Evolutionary conservation across 148 eudicot genomes (phyloP).

Genomic region (Arctostaphylos glauca): DNA sequence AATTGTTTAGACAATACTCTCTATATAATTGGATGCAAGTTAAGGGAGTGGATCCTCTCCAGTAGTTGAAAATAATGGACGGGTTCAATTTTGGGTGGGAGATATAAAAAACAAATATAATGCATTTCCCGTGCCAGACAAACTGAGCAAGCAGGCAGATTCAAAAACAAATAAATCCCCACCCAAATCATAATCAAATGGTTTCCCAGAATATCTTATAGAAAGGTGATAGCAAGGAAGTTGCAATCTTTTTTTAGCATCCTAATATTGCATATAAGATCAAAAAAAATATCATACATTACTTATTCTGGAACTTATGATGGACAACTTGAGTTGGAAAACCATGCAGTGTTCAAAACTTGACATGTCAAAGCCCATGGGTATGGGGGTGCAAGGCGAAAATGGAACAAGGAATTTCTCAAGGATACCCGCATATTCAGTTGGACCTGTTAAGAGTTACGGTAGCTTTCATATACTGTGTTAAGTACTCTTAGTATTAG

Average conservation of each 20-base stretch:
- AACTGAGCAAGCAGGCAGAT: not conserved
- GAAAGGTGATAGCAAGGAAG: not conserved
- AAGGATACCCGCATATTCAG: not conserved
- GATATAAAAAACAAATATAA: not conserved
- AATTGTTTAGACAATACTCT: not conserved
- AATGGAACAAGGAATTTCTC: not conserved
- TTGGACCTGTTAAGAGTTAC: too few species aligned
- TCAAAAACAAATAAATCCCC: not conserved
- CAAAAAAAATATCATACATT: not conserved
- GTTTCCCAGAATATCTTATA: not conserved
- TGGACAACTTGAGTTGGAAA: not conserved
- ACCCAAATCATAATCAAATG: not conserved
- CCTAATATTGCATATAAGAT: not conserved
- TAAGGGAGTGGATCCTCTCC: not conserved
- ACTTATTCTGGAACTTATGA: not conserved
- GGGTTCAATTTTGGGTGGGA: not conserved
- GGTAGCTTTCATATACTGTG: too few species aligned
- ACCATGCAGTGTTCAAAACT: not conserved
- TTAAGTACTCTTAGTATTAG: too few species aligned
- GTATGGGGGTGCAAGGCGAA: not conserved
- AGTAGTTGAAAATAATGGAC: not conserved
- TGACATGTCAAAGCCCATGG: not conserved
- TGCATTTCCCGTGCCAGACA: not conserved
- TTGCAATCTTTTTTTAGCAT: not conserved
- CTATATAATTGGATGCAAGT: not conserved